Conservation (phyloP, 805 yeast genomes). For the Saccharomycopsis sp. region DNA sequence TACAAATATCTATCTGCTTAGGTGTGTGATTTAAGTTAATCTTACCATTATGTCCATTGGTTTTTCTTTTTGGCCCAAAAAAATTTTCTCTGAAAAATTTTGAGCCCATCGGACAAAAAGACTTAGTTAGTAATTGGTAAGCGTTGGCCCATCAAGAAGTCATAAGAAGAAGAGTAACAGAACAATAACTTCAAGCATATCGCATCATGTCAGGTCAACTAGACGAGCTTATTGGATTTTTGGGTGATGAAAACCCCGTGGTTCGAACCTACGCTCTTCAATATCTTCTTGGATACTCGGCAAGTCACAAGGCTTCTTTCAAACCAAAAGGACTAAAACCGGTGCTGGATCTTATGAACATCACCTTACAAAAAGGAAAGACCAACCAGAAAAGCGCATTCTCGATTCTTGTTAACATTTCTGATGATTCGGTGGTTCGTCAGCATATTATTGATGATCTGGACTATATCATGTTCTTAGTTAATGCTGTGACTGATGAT, state of each 20-base stretch:
- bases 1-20: too few species aligned
- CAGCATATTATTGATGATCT: conserved; percentile 57
- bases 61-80: not conserved
- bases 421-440: conserved; percentile 64
- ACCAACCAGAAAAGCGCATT: conserved; percentile 36
- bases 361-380: conserved; percentile 16
- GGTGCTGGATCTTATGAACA: conserved; percentile 14
- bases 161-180: not conserved
- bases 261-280: conserved; percentile 21
- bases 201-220: not conserved
- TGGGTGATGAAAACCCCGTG: conserved; percentile 16
- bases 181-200: not conserved
- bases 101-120: not conserved
- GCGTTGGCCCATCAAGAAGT: not conserved
- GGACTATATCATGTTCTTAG: conserved; percentile 43
- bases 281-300: conserved; percentile 19
- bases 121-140: not conserved
- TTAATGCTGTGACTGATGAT: conserved; percentile 43
- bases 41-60: not conserved
- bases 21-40: not conserved
- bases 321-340: conserved; percentile 19
- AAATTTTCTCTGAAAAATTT: not conserved
- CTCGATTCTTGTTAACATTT: conserved; percentile 76
- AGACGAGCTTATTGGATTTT: conserved; percentile 23
- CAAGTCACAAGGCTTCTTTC: conserved; percentile 18